phyloP scores from a whole-genome alignment of 2,329 filamentous ascomycete species.

The Clarireedia monteithiana region DNA sequence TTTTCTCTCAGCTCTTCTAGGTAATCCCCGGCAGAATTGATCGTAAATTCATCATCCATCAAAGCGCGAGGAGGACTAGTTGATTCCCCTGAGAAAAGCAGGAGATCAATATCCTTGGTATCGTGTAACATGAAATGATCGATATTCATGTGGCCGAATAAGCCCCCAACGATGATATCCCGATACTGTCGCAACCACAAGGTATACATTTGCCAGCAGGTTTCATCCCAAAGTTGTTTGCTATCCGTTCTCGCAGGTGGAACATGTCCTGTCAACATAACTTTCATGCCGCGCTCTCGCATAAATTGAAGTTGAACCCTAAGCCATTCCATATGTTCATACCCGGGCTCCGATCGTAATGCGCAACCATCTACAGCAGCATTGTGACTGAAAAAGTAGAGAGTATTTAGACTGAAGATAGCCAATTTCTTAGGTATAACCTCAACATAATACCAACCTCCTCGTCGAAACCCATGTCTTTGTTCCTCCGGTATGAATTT shows the following conservation, averaged over 20 bases:
- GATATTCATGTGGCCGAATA: conserved; percentile 97
- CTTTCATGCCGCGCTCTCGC: conserved; percentile 81
- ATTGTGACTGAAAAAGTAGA: conserved; percentile 94
- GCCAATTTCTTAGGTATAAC: conserved; percentile 80
- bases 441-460: conserved; percentile 92
- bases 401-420: conserved; percentile 89
- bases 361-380: conserved; percentile 88
- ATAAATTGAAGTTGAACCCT: conserved; percentile 79
- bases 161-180: conserved; percentile 70
- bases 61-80: conserved; percentile 28
- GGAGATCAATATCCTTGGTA: conserved; percentile 64
- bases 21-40: conserved; percentile 68
- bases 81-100: conserved; percentile 31
- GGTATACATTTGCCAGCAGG: conserved; percentile 96
- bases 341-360: conserved; percentile 73
- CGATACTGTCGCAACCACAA: conserved; percentile 86
- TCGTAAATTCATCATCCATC: conserved; percentile 49
- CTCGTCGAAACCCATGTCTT: conserved; percentile 81
- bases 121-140: conserved; percentile 96
- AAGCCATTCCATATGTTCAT: conserved; percentile 93
- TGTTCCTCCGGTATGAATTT: conserved; percentile 89
- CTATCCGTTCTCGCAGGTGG: conserved; percentile 78
- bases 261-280: conserved; percentile 88
- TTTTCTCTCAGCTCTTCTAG: conserved; percentile 65
- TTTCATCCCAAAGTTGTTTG: conserved; percentile 91